phyloP scores from a whole-genome alignment of 208 protist genomes.

The Leptomonas pyrrhocoris region DNA sequence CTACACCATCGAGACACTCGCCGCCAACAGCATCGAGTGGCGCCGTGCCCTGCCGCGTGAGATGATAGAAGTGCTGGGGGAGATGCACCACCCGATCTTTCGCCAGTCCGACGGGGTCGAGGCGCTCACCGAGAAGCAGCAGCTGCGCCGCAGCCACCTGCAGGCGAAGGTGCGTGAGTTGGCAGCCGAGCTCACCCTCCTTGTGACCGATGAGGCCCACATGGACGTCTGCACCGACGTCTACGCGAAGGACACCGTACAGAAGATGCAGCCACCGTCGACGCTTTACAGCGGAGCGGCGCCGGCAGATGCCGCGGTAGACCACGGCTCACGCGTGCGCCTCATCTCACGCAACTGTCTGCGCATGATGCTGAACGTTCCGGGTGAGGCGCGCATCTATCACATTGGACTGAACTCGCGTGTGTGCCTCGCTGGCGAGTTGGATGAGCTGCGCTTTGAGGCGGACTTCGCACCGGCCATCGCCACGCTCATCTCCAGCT shows the following conservation, averaged over 20 bases:
- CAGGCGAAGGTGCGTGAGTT: constrained; percentile 40
- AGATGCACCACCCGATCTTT: constrained; percentile 42
- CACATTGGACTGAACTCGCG: constrained; percentile 57
- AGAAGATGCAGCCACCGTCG: constrained; percentile 56
- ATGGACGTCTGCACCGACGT: constrained; percentile 63
- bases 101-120: constrained; percentile 29
- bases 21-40: constrained; percentile 63
- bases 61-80: constrained; percentile 41
- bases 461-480: constrained; percentile 66
- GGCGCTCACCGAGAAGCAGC: constrained; percentile 30
- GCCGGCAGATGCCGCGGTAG: neutral
- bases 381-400: constrained; percentile 61
- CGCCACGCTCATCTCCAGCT: constrained; percentile 50
- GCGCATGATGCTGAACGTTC: constrained; percentile 51
- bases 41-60: constrained; percentile 46
- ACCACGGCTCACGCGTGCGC: constrained; percentile 25
- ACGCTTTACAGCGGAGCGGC: constrained; percentile 26
- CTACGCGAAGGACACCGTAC: constrained; percentile 49
- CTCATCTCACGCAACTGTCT: constrained; percentile 45
- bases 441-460: constrained; percentile 68
- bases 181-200: constrained; percentile 43
- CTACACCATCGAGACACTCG: constrained; percentile 54
- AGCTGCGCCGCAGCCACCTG: constrained; percentile 17
- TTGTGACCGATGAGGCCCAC: constrained; percentile 47
- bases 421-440: constrained; percentile 48